Base-by-base conservation (phyloP, 345 rosid species). In the Brassica cretica region DNA sequence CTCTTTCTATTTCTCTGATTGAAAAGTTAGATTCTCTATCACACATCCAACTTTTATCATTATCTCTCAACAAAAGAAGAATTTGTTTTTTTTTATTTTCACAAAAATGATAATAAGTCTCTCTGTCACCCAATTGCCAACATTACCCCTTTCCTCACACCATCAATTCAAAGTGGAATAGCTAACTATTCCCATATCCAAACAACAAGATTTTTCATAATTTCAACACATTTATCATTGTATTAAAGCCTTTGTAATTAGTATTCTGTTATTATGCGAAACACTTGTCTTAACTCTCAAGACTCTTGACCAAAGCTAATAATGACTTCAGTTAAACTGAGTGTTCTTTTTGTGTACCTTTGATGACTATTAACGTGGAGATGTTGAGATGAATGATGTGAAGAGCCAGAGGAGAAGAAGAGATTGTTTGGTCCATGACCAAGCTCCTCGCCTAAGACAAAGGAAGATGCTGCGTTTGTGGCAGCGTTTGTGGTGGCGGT, bases 51-150 rank as follows among this genome's bases (percentile, higher is more conserved):
- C 53, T 73, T 62, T 61, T 62, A 80, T 80, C 75, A 74, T 69
- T 74, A 74, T 69, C 66, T 68, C 66, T 69, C 71, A 64, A n/a
- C 79, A 62, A 70, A 74, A 74, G 35, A 79, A 68, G 63, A 66
- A 78, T 63, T 8, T 44, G 70, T 73, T 61, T 41, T 14, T 1
- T 11, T 35, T 58, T 55, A 65, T 61, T 65, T 21, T 61, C 65
- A 73, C 33, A 79, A 65, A 46, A 75, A 74, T 63, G 30, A 78
- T 79, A 71, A 80, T 80, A 69, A 74, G 68, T 65, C 75, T 65
- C 65, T 80, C 5, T 79, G 83, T 80, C 79, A 75, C 83, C 83
- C 83, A 21, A 30, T 80, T 64, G 76, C 83, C 83, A 80, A 80
- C 83, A 80, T 80, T 58, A 80, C 72, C 76, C 76, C 83, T 73